Base-by-base conservation (phyloP, 192 early-diverging fungal genomes). In the Backusella circina region DNA sequence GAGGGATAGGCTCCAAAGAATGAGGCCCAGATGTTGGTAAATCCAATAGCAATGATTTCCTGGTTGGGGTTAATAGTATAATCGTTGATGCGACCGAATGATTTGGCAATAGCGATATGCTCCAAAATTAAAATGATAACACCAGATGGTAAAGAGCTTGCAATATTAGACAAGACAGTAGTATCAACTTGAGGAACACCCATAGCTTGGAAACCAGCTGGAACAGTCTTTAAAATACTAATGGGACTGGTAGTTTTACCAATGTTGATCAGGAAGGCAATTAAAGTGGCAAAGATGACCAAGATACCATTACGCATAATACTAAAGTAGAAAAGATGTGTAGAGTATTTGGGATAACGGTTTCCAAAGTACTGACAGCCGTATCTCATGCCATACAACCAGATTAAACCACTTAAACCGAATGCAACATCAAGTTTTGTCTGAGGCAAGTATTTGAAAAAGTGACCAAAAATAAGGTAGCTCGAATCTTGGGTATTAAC, bases 1-100 rank as follows among this genome's bases (percentile, higher is more conserved):
- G 94, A 91, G 13, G 96, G 93, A 83, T 93, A 97, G 9, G 89
- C 94, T 26, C 79, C 91, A 84, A 99, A 93, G 84, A 98, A 96
- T 16, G 94, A 90, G 18, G 91, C 94, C 80, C 93, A 76, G 21
- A 94, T 41, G 39, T 41, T 41, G 39, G 39, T 41, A 41, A 41
- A 41, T 16, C 39, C 39, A 41, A 41, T 41, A 5, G 39, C 39
- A 16, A 41, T 41, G 39, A 41, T 41, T 41, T 41, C 39, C 39
- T 41, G 39, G 39, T 93, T 94, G 71, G 93, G 84, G 70, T 82
- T 84, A 57, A 89, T 89, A 26, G 85, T 88, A 86, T 98, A 98
- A 66, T 94, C 90, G 84, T 95, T 94, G 73, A 91, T 79, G 51
- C 95, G 88, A 32, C 93, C 97, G 85, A 41, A 41, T 18, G 39